These are phyloP conservation scores for Rutstroemia sp. DNA, from an alignment of 2,329 filamentous ascomycete species.

Conservation along the genomic window DNA sequence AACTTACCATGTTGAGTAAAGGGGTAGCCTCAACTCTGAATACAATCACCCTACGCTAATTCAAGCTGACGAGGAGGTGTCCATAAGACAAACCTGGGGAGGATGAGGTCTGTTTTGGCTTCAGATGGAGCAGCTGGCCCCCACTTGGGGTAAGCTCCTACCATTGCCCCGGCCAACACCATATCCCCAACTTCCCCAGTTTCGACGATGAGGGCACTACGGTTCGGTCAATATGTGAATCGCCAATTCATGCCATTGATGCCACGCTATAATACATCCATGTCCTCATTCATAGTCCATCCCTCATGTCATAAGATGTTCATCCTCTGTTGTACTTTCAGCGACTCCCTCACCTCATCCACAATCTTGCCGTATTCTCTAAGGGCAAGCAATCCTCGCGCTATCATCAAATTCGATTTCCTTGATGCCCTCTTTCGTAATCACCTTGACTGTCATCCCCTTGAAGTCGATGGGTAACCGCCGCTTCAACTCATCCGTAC, in stretches of 20 bases:
- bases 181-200: too few relatives aligned
- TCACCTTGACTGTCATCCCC: constrained; percentile 86
- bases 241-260: constrained; percentile 16
- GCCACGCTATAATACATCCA: constrained; percentile 27
- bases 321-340: background rate
- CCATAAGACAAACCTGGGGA: too few relatives aligned
- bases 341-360: background rate
- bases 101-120: too few relatives aligned
- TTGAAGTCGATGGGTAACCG: constrained; percentile 98
- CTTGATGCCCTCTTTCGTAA: constrained; percentile 87
- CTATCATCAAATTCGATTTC: constrained; percentile 80
- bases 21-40: too few relatives aligned
- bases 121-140: too few relatives aligned
- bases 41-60: too few relatives aligned
- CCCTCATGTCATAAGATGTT: constrained; percentile 7
- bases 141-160: too few relatives aligned
- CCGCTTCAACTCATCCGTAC: constrained; percentile 93
- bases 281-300: constrained; percentile 9
- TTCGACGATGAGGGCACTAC: background rate
- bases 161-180: too few relatives aligned
- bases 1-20: too few relatives aligned
- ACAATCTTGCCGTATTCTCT: background rate
- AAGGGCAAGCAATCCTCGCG: constrained; percentile 25
- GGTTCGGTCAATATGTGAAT: background rate
- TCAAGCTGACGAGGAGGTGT: too few relatives aligned